These are phyloP conservation scores for Alternaria sp. DNA, from an alignment of 2,329 filamentous ascomycete genomes.

Conservation along the genomic window DNA sequence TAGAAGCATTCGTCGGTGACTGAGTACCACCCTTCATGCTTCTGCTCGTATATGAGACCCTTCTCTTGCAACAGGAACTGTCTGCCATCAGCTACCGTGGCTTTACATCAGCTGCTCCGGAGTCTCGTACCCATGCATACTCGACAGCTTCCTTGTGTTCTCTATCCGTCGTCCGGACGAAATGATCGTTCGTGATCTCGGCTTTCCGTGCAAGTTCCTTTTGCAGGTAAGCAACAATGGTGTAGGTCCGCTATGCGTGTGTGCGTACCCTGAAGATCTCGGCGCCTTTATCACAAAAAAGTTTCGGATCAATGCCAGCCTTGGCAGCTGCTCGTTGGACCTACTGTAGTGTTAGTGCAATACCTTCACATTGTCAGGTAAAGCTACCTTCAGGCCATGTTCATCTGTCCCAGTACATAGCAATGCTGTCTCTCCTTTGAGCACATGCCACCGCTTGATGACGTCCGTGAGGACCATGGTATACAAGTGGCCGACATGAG, in stretches of 20 bases:
- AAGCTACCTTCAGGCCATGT: constrained; percentile 83
- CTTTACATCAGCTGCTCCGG: neutral
- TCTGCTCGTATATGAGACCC: constrained; percentile 82
- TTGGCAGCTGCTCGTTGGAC: constrained; percentile 84
- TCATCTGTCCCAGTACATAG: constrained; percentile 95
- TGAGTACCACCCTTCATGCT: constrained; percentile 95
- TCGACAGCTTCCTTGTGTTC: constrained; percentile 85
- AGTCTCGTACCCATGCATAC: constrained; percentile 76
- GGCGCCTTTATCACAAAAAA: constrained; percentile 88
- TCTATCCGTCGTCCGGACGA: constrained; percentile 88
- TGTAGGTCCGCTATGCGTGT: neutral
- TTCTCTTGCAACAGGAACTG: constrained; percentile 74
- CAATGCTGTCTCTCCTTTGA: constrained; percentile 75
- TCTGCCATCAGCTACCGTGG: constrained; percentile 30
- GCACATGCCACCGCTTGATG: constrained; percentile 86
- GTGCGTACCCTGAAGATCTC: constrained; percentile 72
- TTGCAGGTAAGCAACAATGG: constrained; percentile 10
- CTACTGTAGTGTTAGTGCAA: constrained; percentile 43
- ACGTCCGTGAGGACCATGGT: constrained; percentile 91
- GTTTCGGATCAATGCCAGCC: constrained; percentile 74
- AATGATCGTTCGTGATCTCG: constrained; percentile 79
- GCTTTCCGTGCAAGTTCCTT: constrained; percentile 72
- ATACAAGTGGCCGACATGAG: constrained; percentile 94
- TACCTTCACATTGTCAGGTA: neutral
- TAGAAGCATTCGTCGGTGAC: constrained; percentile 98